Evolutionary conservation across 2,329 filamentous ascomycete genomes (phyloP), one percentile per base, ranked within the genome.

Genomic region (Colletotrichum karsti): DNA sequence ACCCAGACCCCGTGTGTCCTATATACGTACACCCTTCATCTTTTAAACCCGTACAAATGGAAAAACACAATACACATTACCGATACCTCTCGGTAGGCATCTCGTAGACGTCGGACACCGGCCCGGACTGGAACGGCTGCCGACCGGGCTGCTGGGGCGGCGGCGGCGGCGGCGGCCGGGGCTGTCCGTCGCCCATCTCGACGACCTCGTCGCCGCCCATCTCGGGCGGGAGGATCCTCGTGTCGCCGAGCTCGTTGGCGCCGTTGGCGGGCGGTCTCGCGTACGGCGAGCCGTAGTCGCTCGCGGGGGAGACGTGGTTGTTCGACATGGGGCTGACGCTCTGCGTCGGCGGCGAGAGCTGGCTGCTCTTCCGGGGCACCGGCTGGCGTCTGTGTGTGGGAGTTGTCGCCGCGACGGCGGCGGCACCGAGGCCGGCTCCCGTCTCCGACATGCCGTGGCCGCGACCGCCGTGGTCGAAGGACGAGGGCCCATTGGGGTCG

Each of bases 1-100:
- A 35, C 30, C 26, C 18, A 54, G 28, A 39, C 28, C 13, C 15
- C 20, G 15, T 26, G 28, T 30, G 4, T 9, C 20, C 18, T 60
- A n/a, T 28, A 51, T 60, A 42, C 28, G 24, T 26, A 71, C 41
- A 42, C n/a, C n/a, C 7, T 20, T 15, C 26, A n/a, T 20, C 28
- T 26, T 30, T 2, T 26, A n/a, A 39, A 46, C 9, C 39, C 42
- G 22, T 3, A 20, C 54, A 30, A 54, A 37, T 61, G 10, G 26
- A 60, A 37, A 59, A 33, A 12, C 12, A 18, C 6, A 22, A 39
- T 7, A 28, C 15, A 15, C n/a, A 24, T 73, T 75, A 82, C 64
- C 75, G 75, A 70, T 81, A 82, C 30, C 64, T 69, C 70, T 82
- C 76, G 12, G 77, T 71, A 3, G 81, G 78, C 81, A 83, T 83